Base-by-base conservation (phyloP, 1,139 yeast genomes). In the Debaryomyces coudertii region DNA sequence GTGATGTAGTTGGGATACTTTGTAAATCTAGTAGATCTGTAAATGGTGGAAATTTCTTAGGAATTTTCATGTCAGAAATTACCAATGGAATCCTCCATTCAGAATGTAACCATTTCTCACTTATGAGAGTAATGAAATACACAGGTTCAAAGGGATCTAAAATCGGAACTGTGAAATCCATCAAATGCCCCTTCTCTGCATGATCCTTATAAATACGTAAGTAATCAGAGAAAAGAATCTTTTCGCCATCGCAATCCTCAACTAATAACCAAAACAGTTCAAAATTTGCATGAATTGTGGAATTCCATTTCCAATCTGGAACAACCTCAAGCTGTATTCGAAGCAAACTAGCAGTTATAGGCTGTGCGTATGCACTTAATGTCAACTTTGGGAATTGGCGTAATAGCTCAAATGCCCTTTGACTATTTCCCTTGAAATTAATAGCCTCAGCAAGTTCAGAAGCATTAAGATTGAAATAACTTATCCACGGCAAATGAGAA, bases 81-180 rank as follows among this genome's bases (percentile, higher is more conserved):
- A 82, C 65, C 1, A 90, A 69, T 0, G 97, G 90, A 2, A 79
- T 62, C 48, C 79, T 79, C 53, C 79, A 73, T 44, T 82, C 89
- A 47, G 90, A 82, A 50, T 88, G 92, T 7, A 90, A 66, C 99
- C 99, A 93, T 49, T 76, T 80, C 49, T 90, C 96, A 49, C 96
- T 89, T 2, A 87, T 68, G 15, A 90, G 62, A 0, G 87, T 75
- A 5, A 90, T 77, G 63, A 87, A 88, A 54, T 86, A 84, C 54
- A 83, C 83, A 1, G 97, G 97, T 12, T 95, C 92, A 3, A 79
- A 48, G 1, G 87, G 84, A 5, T 79, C 83, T 28, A 71, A 49
- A 18, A 82, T 51, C 4, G 87, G 80, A 2, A 92, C 80, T 1
- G 87, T 77, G 55, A 90, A 82, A 40, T 85, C 92, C 2, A 90